These are phyloP conservation scores for Serendipita sp. DNA, from an alignment of 768 basidiomycete genomes.

Conservation along the genomic window DNA sequence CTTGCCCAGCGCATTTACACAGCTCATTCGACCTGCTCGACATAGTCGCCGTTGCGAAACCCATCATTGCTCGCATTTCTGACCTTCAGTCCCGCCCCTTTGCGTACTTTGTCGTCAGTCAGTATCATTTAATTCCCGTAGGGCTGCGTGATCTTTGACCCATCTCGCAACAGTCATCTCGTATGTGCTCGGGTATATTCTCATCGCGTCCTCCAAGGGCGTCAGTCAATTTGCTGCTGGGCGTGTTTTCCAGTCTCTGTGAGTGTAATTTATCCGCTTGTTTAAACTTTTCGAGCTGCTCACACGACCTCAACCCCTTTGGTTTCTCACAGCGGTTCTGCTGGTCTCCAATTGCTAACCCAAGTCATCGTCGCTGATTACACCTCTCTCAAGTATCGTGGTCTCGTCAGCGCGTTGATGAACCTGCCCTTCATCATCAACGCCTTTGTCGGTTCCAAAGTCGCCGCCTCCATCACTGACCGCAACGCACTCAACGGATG, in stretches of 20 bases:
- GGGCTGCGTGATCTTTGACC: not conserved
- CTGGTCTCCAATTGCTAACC: conserved; percentile 45
- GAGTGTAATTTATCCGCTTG: conserved; percentile 13
- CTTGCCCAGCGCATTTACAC: conserved; percentile 13
- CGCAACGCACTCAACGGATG: conserved; percentile 27
- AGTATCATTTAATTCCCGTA: conserved; percentile 16
- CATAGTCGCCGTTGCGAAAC: conserved; percentile 37
- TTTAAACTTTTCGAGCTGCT: conserved; percentile 15
- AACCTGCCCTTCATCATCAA: conserved; percentile 43
- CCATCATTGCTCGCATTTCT: conserved; percentile 55
- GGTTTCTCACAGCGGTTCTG: conserved; percentile 29
- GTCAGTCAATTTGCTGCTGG: conserved; percentile 33
- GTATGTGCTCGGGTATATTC: conserved; percentile 38
- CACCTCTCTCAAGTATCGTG: conserved; percentile 40
- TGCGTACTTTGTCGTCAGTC: conserved; percentile 41
- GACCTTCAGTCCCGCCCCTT: conserved; percentile 52
- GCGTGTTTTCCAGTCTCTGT: conserved; percentile 42
- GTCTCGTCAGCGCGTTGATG: conserved; percentile 30
- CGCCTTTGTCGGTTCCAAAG: conserved; percentile 46
- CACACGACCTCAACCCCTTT: conserved; percentile 16
- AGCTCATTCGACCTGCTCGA: not conserved
- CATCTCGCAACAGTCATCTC: conserved; percentile 27
- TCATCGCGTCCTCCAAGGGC: conserved; percentile 34
- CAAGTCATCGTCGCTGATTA: conserved; percentile 49
- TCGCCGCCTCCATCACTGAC: conserved; percentile 28